Conservation (phyloP, 106 monocot species). For the Allium fistulosum region DNA sequence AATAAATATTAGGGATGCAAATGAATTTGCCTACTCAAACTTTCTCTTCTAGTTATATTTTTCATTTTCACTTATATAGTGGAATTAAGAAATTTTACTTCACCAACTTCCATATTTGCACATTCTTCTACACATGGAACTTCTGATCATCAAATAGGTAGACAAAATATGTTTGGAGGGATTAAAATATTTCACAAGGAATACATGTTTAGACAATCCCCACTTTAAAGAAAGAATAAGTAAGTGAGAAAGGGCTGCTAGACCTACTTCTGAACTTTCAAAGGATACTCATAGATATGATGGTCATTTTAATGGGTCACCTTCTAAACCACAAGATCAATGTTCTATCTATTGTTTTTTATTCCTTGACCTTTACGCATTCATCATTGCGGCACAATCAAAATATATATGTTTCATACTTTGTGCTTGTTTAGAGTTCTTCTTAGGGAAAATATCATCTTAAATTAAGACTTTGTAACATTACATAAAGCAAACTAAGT, state of each 20-base stretch:
- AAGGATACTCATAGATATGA: slow-evolving; percentile 21
- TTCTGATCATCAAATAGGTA: slow-evolving; percentile 28
- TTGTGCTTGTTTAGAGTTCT: too few relatives aligned
- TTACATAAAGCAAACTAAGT: too few relatives aligned
- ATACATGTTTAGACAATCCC: slow-evolving; percentile 16
- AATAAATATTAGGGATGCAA: too few relatives aligned
- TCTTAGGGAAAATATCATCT: too few relatives aligned
- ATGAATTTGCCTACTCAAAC: too few relatives aligned
- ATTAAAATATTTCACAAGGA: slow-evolving; percentile 17
- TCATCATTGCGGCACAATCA: too few relatives aligned
- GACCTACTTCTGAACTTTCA: neutral
- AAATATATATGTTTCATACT: too few relatives aligned
- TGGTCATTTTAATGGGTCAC: slow-evolving; percentile 19
- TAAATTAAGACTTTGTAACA: too few relatives aligned
- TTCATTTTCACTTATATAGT: slow-evolving; percentile 37
- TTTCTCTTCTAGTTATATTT: neutral
- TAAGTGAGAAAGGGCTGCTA: too few relatives aligned
- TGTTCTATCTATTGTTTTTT: slow-evolving; percentile 10
- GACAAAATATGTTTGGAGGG: slow-evolving; percentile 27
- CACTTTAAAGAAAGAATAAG: slow-evolving; percentile 22
- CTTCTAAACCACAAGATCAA: slow-evolving; percentile 17
- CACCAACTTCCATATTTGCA: slow-evolving; percentile 17
- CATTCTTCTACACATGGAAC: slow-evolving; percentile 24
- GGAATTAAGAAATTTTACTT: slow-evolving; percentile 22
- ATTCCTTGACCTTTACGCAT: too few relatives aligned